Conservation (phyloP, 2,329 filamentous ascomycete species). For the Sclerotinia glacialis region DNA sequence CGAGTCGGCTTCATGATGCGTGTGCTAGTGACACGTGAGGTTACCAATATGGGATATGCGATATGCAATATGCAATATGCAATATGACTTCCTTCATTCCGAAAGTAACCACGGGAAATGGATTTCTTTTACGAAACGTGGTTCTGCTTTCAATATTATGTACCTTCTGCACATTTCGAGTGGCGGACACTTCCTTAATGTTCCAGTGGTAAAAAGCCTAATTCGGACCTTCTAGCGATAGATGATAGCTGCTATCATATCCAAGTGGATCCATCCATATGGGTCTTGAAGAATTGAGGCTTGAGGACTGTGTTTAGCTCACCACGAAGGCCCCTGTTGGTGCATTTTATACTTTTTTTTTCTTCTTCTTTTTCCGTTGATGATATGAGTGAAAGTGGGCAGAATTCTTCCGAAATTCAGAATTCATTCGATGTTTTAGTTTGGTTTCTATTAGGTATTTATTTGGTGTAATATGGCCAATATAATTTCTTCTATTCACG, state of each 20-base stretch:
- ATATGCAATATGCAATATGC: not conserved
- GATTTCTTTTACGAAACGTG: not conserved
- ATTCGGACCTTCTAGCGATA: not conserved
- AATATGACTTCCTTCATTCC: not conserved
- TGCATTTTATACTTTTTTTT: not conserved
- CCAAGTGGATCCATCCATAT: constrained; percentile 4
- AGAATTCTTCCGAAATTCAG: not conserved
- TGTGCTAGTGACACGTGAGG: constrained; percentile 5
- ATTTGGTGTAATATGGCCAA: not conserved
- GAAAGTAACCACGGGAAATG: not conserved
- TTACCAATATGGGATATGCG: not conserved
- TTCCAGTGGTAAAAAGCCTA: constrained; percentile 1
- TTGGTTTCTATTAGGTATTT: not conserved
- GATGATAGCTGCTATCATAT: not conserved
- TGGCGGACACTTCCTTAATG: constrained; percentile 15
- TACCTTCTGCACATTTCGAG: not conserved
- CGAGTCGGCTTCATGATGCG: not conserved
- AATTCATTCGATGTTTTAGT: not conserved
- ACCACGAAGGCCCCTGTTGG: constrained; percentile 17
- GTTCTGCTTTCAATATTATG: constrained; percentile 18
- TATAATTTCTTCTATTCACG: not conserved
- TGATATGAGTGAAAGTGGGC: not conserved
- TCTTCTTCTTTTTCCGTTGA: not conserved
- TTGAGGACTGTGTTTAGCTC: not conserved
- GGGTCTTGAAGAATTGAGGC: not conserved